Evolutionary conservation across 805 yeast species (phyloP).

Genomic region (Ogataea salicorniae): DNA sequence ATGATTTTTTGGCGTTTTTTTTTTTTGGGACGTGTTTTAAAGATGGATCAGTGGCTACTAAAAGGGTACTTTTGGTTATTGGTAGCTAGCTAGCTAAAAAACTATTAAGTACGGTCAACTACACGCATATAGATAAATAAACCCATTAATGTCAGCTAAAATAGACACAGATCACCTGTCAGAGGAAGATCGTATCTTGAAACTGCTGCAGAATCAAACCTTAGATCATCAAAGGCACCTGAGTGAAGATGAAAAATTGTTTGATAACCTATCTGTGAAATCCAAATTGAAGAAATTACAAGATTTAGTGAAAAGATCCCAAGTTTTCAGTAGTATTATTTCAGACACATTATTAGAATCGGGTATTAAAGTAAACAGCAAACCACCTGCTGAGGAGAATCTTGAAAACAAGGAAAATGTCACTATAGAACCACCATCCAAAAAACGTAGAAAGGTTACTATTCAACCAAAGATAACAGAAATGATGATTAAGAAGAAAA

Average conservation of each 20-base stretch:
- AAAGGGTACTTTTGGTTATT: no score
- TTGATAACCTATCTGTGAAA: constrained; percentile 44
- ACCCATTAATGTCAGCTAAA: no score
- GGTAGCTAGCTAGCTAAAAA: no score
- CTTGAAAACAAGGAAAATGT: not conserved
- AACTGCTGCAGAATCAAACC: constrained; percentile 17
- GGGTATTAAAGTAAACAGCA: constrained; percentile 23
- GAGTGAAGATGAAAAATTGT: constrained; percentile 33
- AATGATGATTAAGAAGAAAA: constrained; percentile 14
- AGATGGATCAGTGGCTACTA: no score
- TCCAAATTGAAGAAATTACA: constrained; percentile 62
- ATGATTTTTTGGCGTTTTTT: no score
- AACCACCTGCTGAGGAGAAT: not conserved
- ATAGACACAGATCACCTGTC: no score
- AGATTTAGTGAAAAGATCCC: constrained; percentile 78
- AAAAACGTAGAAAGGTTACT: not conserved
- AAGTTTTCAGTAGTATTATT: constrained; percentile 80
- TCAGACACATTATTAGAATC: constrained; percentile 67
- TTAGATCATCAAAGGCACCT: constrained; percentile 6
- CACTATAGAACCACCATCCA: constrained; percentile 10
- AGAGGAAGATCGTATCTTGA: constrained; percentile 22
- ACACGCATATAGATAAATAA: no score
- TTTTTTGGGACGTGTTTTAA: no score
- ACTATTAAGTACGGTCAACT: no score
- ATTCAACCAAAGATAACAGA: constrained; percentile 15